phyloP scores from a whole-genome alignment of 352 stramenopile genomes.

The Phytopythium boreale region DNA sequence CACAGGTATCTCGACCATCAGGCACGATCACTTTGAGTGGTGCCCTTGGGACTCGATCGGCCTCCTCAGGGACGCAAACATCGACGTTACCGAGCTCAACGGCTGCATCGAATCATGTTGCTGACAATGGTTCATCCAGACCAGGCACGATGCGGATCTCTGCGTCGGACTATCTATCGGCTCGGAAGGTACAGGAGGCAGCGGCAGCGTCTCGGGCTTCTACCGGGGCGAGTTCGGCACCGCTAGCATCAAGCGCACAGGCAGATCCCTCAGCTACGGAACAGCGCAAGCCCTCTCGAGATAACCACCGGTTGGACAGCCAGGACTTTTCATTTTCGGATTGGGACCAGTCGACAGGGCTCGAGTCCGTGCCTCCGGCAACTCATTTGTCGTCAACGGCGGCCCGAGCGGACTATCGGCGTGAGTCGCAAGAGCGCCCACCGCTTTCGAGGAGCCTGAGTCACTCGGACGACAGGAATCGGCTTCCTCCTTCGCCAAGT shows the following conservation, averaged over 20 bases:
- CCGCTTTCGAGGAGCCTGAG: neutral
- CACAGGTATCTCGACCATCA: neutral
- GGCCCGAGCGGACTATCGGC: neutral
- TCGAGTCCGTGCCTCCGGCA: neutral
- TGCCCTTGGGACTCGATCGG: neutral
- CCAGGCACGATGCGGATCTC: slow-evolving; percentile 21
- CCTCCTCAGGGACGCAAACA: neutral
- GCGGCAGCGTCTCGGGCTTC: neutral
- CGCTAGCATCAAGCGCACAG: neutral
- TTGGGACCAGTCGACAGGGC: neutral
- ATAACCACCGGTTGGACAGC: neutral
- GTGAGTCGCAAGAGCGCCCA: neutral
- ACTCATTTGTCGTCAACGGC: neutral
- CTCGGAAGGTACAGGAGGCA: neutral
- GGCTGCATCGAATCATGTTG: neutral
- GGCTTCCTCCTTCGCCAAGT: neutral
- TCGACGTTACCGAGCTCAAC: neutral
- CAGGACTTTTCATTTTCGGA: slow-evolving; percentile 5
- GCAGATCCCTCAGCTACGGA: neutral
- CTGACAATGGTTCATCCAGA: neutral
- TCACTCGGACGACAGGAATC: neutral
- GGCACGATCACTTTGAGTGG: neutral
- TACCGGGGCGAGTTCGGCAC: neutral
- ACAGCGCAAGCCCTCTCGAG: neutral
- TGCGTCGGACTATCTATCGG: slow-evolving; percentile 19